These are phyloP conservation scores for Alternaria infectoria DNA, from an alignment of 2,329 filamentous ascomycete species.

Conservation along the genomic window DNA sequence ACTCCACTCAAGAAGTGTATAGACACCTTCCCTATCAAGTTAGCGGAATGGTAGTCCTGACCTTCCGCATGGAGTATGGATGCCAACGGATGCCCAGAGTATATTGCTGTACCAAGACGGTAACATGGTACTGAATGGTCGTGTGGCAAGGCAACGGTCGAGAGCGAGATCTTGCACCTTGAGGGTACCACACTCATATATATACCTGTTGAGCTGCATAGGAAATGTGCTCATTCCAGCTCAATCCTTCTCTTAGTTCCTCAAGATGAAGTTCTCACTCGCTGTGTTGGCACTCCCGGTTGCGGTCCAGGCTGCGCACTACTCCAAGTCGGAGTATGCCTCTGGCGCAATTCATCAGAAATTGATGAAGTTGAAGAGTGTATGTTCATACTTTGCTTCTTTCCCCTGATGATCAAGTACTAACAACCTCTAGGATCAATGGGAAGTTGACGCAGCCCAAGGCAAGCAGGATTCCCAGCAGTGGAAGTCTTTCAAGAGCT, in stretches of 20 bases:
- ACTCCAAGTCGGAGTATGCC: constrained; percentile 30
- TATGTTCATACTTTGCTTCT: constrained; percentile 3
- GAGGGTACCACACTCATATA: constrained; percentile 13
- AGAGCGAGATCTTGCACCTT: not conserved
- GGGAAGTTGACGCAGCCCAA: constrained; percentile 27
- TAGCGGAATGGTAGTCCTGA: constrained; percentile 2
- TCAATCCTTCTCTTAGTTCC: constrained; percentile 22
- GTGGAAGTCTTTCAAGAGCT: constrained; percentile 29
- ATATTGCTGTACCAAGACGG: constrained; percentile 14
- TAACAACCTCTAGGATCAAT: constrained; percentile 22
- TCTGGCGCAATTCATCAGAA: constrained; percentile 32
- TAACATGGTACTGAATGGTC: not conserved
- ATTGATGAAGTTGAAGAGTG: constrained; percentile 35
- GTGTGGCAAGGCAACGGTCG: constrained; percentile 2
- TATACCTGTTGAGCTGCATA: constrained; percentile 14
- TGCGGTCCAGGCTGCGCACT: constrained; percentile 29
- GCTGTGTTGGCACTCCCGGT: constrained; percentile 29
- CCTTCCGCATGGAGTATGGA: constrained; percentile 20
- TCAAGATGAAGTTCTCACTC: constrained; percentile 35
- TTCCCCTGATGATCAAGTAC: not conserved
- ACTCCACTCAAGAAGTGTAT: not conserved
- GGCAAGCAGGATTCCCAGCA: constrained; percentile 21
- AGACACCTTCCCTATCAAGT: constrained; percentile 12
- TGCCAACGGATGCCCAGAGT: constrained; percentile 16
- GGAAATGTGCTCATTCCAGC: constrained; percentile 31